A percentile compares a stretch with the other conserved stretches of the same genome.
Evolutionary conservation across 805 yeast genomes (phyloP).

Genomic region (Kuraishia capsulata): DNA sequence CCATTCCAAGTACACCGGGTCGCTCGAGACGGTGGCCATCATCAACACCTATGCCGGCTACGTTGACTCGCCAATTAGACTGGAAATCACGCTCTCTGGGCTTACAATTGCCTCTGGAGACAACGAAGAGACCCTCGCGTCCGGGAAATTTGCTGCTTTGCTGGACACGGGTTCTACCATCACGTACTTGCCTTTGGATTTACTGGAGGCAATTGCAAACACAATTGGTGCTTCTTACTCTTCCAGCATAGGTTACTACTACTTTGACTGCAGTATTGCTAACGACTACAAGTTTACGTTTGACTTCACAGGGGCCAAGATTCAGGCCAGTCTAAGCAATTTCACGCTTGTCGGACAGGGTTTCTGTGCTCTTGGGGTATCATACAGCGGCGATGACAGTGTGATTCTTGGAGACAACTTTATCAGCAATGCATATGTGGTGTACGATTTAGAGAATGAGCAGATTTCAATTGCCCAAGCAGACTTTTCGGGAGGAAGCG

Average conservation of each 20-base stretch:
- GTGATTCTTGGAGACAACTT: conserved; percentile 46
- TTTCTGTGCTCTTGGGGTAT: conserved; percentile 37
- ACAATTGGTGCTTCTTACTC: conserved; percentile 32
- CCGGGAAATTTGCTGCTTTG: conserved; percentile 18
- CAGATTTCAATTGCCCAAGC: conserved; percentile 40
- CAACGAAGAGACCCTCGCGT: conserved; percentile 11
- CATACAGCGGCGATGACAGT: conserved; percentile 21
- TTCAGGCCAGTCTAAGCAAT: conserved; percentile 35
- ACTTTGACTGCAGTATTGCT: conserved; percentile 11
- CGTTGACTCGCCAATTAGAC: conserved; percentile 30
- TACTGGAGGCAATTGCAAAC: conserved; percentile 18
- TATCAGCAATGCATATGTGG: conserved; percentile 41
- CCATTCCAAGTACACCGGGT: conserved; percentile 43
- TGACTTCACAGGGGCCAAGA: conserved; percentile 47
- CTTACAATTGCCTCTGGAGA: conserved; percentile 18
- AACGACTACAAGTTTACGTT: conserved; percentile 24
- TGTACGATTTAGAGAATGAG: conserved; percentile 40
- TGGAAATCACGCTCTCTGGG: conserved; percentile 39
- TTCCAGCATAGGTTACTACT: conserved; percentile 31
- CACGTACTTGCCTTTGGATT: conserved; percentile 4
- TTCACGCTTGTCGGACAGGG: conserved; percentile 14
- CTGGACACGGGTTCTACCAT: conserved; percentile 3
- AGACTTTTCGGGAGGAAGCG: conserved; percentile 19
- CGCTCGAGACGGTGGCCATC: conserved; percentile 33
- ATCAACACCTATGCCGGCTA: conserved; percentile 28